phyloP scores from a whole-genome alignment of 1,139 yeast genomes.

The Kodamaea fungicola region DNA sequence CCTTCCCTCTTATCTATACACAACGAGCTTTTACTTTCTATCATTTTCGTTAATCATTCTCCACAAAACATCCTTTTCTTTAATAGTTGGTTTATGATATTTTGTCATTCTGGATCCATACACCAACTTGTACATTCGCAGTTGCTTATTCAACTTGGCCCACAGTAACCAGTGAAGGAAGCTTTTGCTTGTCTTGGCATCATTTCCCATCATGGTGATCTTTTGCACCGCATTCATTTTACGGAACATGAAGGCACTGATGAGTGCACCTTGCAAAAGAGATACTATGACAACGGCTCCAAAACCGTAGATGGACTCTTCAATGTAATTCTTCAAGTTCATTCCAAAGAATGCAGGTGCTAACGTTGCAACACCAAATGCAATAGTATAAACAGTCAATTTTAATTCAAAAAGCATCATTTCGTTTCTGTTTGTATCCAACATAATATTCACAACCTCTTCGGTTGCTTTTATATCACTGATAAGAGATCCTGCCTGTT shows the following conservation, averaged over 20 bases:
- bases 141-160: conserved; percentile 8
- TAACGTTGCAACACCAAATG: conserved; percentile 69
- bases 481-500: conserved; percentile 80
- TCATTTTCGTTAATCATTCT: conserved; percentile 69
- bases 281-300: conserved; percentile 53
- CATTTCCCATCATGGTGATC: conserved; percentile 56
- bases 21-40: neutral
- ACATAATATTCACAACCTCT: conserved; percentile 89
- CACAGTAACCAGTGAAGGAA: conserved; percentile 1
- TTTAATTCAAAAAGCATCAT: conserved; percentile 85
- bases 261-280: conserved; percentile 40
- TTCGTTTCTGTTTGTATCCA: conserved; percentile 93
- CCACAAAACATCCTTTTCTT: conserved; percentile 65
- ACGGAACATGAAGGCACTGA: conserved; percentile 43
- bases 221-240: conserved; percentile 56
- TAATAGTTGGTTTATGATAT: conserved; percentile 36
- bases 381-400: conserved; percentile 81
- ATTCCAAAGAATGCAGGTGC: conserved; percentile 88
- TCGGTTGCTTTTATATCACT: conserved; percentile 90
- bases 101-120: conserved; percentile 29
- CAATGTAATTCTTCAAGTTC: conserved; percentile 89
- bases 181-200: neutral
- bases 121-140: conserved; percentile 22
- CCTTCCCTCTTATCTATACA: neutral
- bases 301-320: conserved; percentile 69